These are phyloP conservation scores for Liriodendron chinense DNA, from an alignment of 164 flowering plant genomes.

Conservation along the genomic window DNA sequence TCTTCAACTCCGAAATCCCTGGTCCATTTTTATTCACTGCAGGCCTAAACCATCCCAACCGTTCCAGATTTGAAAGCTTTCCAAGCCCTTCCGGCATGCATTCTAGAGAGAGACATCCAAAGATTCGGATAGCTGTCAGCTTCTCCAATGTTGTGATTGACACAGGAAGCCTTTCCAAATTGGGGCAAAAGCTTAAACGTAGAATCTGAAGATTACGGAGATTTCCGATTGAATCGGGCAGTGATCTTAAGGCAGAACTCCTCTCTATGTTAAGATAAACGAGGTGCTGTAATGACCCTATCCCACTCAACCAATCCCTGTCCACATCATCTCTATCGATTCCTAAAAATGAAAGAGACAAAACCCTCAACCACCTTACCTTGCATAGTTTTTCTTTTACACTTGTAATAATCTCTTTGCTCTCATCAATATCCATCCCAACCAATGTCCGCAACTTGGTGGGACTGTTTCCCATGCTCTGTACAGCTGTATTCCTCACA, in stretches of 20 bases:
- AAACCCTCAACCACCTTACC: background rate
- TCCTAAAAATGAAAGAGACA: background rate
- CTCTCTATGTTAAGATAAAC: background rate
- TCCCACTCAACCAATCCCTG: background rate
- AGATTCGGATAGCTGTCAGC: background rate
- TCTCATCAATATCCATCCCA: background rate
- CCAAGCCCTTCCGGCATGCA: background rate
- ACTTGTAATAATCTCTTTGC: background rate
- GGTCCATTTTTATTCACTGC: background rate
- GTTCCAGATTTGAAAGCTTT: slow-evolving; percentile 3
- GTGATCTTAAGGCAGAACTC: background rate
- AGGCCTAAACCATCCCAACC: background rate
- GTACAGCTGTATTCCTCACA: background rate
- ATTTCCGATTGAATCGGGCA: background rate
- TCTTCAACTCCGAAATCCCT: background rate
- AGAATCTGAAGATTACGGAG: background rate
- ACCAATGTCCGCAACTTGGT: background rate
- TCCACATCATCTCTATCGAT: no score
- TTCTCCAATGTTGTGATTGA: background rate
- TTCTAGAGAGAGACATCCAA: background rate
- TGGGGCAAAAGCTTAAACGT: background rate
- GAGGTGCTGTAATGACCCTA: background rate
- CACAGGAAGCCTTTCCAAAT: background rate
- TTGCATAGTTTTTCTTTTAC: background rate
- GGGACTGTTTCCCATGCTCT: background rate